Conservation (phyloP, 2,329 filamentous ascomycete genomes). For the Acephala macrosclerotiorum region DNA sequence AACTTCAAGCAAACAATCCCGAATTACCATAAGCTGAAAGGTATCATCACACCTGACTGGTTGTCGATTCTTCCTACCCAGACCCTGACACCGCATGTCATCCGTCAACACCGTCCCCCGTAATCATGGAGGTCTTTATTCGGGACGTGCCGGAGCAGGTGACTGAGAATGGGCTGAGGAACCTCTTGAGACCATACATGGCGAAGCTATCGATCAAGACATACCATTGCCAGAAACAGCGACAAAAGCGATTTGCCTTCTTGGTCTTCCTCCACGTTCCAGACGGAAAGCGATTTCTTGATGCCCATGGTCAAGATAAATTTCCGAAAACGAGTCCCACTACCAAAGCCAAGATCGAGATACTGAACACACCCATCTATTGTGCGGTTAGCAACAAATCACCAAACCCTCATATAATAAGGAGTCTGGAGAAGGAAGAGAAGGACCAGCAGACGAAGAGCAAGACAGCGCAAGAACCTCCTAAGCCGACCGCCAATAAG, state of each 20-base stretch:
- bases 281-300: constrained; percentile 10
- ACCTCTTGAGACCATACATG: constrained; percentile 13
- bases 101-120: not conserved
- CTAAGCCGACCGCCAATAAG: not conserved
- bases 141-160: constrained; percentile 15
- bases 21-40: not conserved
- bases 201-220: not conserved
- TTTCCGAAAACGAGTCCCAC: not conserved
- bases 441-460: not conserved
- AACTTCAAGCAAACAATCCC: not conserved
- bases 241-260: constrained; percentile 13
- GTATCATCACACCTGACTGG: not conserved
- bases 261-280: constrained; percentile 3
- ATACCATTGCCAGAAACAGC: constrained; percentile 10
- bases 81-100: not conserved
- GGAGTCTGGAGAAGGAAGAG: constrained; percentile 17
- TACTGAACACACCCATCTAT: not conserved
- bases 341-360: not conserved
- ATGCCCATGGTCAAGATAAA: constrained; percentile 10
- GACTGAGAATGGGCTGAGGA: constrained; percentile 12
- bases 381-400: constrained; percentile 14
- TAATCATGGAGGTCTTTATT: constrained; percentile 18
- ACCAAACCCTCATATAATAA: not conserved
- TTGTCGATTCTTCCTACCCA: not conserved
- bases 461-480: not conserved